A percentile compares a stretch with the other conserved stretches of the same genome.
Conservation (phyloP, 345 rosid species). For the Psidium guajava region DNA sequence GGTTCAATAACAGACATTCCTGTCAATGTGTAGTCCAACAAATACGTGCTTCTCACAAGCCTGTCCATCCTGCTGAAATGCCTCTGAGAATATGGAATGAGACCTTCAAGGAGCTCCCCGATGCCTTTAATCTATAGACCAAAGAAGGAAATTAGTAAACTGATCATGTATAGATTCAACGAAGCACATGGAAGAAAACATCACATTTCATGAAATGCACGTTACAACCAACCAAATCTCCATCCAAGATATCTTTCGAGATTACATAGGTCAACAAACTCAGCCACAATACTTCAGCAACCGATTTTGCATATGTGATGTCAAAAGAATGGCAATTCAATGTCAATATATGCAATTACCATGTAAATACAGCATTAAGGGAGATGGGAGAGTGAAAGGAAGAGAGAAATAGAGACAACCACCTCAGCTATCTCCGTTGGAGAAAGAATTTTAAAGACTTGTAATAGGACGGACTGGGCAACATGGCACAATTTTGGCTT, state of each 20-base stretch:
- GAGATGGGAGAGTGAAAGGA: not conserved
- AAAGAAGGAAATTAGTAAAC: slow-evolving; percentile 2
- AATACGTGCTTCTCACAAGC: slow-evolving; percentile 73
- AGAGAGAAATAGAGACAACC: not conserved
- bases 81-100: slow-evolving; percentile 81
- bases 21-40: slow-evolving; percentile 72
- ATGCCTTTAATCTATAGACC: slow-evolving; percentile 55
- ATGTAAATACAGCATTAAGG: not conserved
- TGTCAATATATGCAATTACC: not conserved
- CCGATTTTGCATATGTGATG: not conserved
- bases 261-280: not conserved
- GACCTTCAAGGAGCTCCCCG: slow-evolving; percentile 78
- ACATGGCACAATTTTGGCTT: slow-evolving; percentile 85
- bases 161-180: not conserved
- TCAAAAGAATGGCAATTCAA: not conserved
- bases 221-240: not conserved
- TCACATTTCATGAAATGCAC: not conserved
- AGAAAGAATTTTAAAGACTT: slow-evolving; percentile 56
- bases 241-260: not conserved
- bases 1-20: slow-evolving; percentile 89
- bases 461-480: slow-evolving; percentile 73
- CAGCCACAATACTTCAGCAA: not conserved
- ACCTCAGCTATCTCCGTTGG: slow-evolving; percentile 83
- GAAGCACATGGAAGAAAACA: not conserved
- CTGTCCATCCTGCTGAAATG: slow-evolving; percentile 87